Percentiles rank a stretch among this genome's conserved stretches.
Conservation (phyloP, 2,329 filamentous ascomycete species). For the Zelopaecilomyces penicillatus region DNA sequence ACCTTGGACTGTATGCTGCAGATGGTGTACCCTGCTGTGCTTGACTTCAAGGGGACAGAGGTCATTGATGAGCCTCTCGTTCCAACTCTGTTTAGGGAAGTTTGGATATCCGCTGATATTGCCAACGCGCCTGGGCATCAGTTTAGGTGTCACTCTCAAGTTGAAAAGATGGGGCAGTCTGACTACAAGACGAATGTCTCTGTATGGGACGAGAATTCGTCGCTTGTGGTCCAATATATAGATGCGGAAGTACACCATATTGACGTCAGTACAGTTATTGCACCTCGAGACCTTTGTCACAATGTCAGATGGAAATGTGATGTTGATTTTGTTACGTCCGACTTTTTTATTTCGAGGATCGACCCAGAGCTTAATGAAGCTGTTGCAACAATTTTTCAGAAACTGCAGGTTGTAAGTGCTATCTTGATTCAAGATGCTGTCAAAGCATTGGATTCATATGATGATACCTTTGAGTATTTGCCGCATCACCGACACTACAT, state of each 20-base stretch:
- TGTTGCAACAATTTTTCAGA: not conserved
- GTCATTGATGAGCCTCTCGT: not conserved
- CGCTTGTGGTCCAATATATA: not conserved
- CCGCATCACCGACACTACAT: too few relatives aligned
- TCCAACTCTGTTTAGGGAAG: not conserved
- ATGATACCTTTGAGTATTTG: too few relatives aligned
- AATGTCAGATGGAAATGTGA: not conserved
- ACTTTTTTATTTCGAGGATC: not conserved
- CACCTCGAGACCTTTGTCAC: not conserved
- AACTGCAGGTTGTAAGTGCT: not conserved
- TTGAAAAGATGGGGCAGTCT: not conserved
- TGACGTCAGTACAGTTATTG: not conserved
- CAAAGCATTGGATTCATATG: not conserved
- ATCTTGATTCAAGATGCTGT: not conserved
- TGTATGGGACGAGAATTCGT: not conserved
- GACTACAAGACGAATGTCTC: not conserved
- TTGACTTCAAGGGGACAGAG: not conserved
- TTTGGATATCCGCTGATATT: not conserved
- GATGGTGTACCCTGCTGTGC: not conserved
- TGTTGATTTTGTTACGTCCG: not conserved
- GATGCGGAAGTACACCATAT: not conserved
- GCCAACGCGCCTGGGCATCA: not conserved
- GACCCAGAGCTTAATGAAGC: not conserved
- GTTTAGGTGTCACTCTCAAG: not conserved
- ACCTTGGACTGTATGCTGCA: constrained; percentile 6